These are phyloP conservation scores for Leishmania arabica DNA, from an alignment of 208 protist genomes.

Conservation along the genomic window DNA sequence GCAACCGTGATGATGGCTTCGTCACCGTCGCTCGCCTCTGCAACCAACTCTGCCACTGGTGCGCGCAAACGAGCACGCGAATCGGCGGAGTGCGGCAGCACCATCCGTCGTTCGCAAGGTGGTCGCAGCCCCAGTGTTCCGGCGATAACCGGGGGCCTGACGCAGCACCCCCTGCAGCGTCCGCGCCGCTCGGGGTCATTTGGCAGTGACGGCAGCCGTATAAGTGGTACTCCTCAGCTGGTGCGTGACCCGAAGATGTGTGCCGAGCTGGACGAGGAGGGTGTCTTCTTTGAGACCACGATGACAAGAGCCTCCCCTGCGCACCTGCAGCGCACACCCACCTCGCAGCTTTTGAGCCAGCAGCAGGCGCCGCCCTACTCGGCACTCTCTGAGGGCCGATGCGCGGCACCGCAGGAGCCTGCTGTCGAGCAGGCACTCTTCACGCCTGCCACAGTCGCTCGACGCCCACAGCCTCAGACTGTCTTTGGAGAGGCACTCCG, in stretches of 20 bases:
- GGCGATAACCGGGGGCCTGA: neutral
- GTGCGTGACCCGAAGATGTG: neutral
- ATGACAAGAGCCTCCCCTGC: constrained; percentile 2
- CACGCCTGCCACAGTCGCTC: constrained; percentile 28
- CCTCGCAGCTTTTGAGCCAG: constrained; percentile 31
- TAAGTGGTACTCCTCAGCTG: constrained; percentile 9
- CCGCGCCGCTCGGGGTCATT: neutral
- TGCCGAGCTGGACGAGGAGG: constrained; percentile 1
- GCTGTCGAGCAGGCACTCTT: constrained; percentile 16
- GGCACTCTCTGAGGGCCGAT: neutral
- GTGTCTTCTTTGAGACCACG: constrained; percentile 14
- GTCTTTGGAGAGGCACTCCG: neutral
- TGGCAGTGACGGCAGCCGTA: neutral
- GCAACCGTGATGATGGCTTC: neutral
- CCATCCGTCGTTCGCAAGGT: neutral
- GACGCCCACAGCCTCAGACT: constrained; percentile 8
- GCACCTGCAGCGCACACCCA: constrained; percentile 22
- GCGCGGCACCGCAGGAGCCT: neutral
- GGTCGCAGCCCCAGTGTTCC: neutral
- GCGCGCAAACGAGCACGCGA: constrained; percentile 10
- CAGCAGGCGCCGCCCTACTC: constrained; percentile 19
- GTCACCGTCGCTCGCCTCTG: neutral
- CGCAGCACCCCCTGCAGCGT: neutral
- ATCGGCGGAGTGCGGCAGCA: neutral
- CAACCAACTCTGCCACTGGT: neutral